These are phyloP conservation scores for Starmera caribaea DNA, from an alignment of 805 yeast genomes.

Conservation along the genomic window DNA sequence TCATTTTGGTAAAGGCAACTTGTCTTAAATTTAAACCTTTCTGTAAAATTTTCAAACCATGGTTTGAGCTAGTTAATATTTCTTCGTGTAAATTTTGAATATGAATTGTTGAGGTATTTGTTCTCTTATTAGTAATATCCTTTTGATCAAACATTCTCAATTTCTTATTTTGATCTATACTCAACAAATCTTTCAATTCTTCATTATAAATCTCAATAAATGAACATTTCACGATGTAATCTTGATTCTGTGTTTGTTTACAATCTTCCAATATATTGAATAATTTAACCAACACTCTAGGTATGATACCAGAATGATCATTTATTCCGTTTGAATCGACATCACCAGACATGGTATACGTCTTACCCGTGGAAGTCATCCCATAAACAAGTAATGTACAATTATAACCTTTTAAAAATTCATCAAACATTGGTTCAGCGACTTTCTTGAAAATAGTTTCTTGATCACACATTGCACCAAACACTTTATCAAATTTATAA, in stretches of 20 bases:
- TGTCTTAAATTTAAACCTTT: slow-evolving; percentile 51
- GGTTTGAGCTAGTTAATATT: slow-evolving; percentile 40
- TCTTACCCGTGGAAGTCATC: slow-evolving; percentile 88
- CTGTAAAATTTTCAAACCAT: slow-evolving; percentile 46
- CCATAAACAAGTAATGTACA: slow-evolving; percentile 85
- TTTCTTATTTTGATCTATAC: slow-evolving; percentile 31
- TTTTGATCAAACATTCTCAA: slow-evolving; percentile 42
- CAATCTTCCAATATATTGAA: slow-evolving; percentile 40
- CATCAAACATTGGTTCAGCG: slow-evolving; percentile 55
- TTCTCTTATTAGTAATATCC: slow-evolving; percentile 1
- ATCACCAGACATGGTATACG: slow-evolving; percentile 74
- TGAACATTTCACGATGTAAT: slow-evolving; percentile 64
- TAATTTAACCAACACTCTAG: slow-evolving; percentile 45
- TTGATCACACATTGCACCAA: slow-evolving; percentile 78
- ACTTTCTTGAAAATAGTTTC: slow-evolving; percentile 52
- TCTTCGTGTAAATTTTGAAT: slow-evolving; percentile 62
- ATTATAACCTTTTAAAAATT: slow-evolving; percentile 66
- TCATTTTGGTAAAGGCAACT: slow-evolving; percentile 67
- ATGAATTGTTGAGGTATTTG: slow-evolving; percentile 25
- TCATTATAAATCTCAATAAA: slow-evolving; percentile 85
- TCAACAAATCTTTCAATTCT: slow-evolving; percentile 65
- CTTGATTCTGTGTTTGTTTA: slow-evolving; percentile 23
- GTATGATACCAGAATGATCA: slow-evolving; percentile 51
- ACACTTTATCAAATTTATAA: slow-evolving; percentile 70
- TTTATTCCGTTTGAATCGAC: slow-evolving; percentile 26